phyloP scores from a whole-genome alignment of 495 filamentous ascomycete species.

The Aspergillus conjunctus region DNA sequence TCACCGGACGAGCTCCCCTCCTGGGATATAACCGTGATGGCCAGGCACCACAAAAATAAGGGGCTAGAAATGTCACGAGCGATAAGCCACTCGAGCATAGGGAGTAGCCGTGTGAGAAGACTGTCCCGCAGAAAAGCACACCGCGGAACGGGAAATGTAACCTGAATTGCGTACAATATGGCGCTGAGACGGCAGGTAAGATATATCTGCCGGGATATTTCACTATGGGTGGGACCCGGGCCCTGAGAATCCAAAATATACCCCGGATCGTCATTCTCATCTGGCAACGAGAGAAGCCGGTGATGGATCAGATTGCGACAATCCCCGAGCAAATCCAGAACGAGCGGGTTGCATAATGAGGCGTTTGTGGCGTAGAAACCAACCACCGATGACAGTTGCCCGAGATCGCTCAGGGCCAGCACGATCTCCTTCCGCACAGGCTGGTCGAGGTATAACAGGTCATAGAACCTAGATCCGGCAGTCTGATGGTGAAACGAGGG shows the following conservation, averaged over 20 bases:
- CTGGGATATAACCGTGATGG: constrained; percentile 1
- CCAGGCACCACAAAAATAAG: constrained; percentile 7
- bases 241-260: not conserved
- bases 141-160: constrained; percentile 9
- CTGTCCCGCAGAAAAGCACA: not conserved
- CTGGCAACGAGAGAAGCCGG: constrained; percentile 7
- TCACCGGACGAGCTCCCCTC: not conserved
- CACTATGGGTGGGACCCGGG: not conserved
- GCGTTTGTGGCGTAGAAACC: constrained; percentile 3
- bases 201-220: constrained; percentile 11
- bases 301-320: constrained; percentile 11
- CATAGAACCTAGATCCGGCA: constrained; percentile 10
- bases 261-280: constrained; percentile 1
- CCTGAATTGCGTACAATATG: constrained; percentile 9
- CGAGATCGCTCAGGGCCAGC: not conserved
- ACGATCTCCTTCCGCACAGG: constrained; percentile 7
- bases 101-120: not conserved
- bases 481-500: not conserved
- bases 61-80: not conserved
- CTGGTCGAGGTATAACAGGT: constrained; percentile 3
- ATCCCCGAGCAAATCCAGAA: constrained; percentile 11
- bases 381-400: not conserved
- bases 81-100: not conserved
- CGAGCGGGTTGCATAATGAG: not conserved
- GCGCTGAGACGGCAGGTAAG: constrained; percentile 7